Conservation (phyloP, 306 rosid genomes). For the Corylus heterophylla region DNA sequence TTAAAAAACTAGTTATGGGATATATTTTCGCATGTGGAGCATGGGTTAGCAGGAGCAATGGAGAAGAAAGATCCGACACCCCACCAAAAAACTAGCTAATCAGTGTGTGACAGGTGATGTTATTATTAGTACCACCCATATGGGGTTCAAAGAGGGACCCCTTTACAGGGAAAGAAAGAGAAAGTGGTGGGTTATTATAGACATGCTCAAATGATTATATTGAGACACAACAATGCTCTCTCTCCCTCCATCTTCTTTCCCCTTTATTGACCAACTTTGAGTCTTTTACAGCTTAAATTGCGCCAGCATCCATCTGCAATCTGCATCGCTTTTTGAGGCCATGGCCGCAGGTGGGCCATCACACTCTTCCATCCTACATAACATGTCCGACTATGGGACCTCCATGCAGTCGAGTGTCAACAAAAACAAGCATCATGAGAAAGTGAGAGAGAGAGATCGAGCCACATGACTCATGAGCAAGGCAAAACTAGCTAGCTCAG, state of each 20-base stretch:
- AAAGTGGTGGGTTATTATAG: conserved; percentile 12
- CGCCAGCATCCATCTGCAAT: conserved; percentile 19
- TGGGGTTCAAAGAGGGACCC: conserved; percentile 53
- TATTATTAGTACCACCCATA: conserved; percentile 40
- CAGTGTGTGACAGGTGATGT: conserved; percentile 34
- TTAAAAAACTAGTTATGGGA: too few species aligned
- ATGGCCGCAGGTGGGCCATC: conserved; percentile 23
- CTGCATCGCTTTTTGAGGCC: conserved; percentile 1
- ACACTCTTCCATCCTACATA: not conserved
- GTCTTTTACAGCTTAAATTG: conserved; percentile 29
- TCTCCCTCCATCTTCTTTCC: not conserved
- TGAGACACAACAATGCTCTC: not conserved
- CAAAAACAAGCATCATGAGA: conserved; percentile 1
- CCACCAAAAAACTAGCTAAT: not conserved
- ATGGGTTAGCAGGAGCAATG: too few species aligned
- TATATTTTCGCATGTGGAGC: too few species aligned
- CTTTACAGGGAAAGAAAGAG: conserved; percentile 31
- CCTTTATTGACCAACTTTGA: conserved; percentile 36
- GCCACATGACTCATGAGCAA: not conserved
- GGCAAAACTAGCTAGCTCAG: too few species aligned
- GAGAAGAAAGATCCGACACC: too few species aligned
- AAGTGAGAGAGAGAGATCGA: not conserved
- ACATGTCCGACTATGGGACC: conserved; percentile 21
- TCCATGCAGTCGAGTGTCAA: conserved; percentile 25
- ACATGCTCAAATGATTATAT: conserved; percentile 32